These are phyloP conservation scores for Colletotrichum cereale DNA, from an alignment of 2,329 filamentous ascomycete genomes.

Conservation along the genomic window DNA sequence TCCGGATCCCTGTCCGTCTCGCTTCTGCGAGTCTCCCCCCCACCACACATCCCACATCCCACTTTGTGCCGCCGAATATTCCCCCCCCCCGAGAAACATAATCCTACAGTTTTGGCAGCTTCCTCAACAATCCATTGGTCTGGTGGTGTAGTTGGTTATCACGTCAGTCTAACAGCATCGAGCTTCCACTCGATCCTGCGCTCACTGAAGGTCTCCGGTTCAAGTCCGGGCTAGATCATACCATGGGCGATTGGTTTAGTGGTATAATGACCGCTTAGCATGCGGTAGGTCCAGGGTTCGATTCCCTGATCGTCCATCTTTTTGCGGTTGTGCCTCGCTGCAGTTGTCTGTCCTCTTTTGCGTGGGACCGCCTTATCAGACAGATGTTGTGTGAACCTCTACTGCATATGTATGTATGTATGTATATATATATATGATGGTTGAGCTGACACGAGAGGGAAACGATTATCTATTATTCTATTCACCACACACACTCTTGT, in stretches of 20 bases:
- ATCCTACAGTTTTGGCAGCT: fast-evolving
- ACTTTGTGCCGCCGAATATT: neutral
- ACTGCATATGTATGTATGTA: too few species aligned
- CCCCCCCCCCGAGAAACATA: neutral
- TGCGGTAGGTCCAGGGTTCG: slow-evolving; percentile 22
- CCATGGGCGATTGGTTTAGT: slow-evolving; percentile 17
- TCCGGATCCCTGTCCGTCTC: neutral
- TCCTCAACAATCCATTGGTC: slow-evolving; percentile 10
- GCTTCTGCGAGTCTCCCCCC: neutral
- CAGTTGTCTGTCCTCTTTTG: too few species aligned
- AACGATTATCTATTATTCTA: too few species aligned
- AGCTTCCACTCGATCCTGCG: neutral
- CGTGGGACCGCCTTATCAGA: too few species aligned
- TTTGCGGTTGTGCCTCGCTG: neutral
- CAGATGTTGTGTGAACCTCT: too few species aligned
- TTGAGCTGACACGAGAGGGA: too few species aligned
- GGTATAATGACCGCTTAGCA: slow-evolving; percentile 24
- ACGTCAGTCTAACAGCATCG: slow-evolving; percentile 59
- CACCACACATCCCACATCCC: neutral
- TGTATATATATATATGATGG: too few species aligned
- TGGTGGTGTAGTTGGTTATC: slow-evolving; percentile 59
- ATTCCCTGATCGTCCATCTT: slow-evolving; percentile 7
- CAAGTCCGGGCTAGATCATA: slow-evolving; percentile 39
- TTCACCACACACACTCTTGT: too few species aligned
- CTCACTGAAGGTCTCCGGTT: slow-evolving; percentile 40